These are phyloP conservation scores for Acer yangbiense DNA, from an alignment of 345 rosid genomes.

Conservation along the genomic window DNA sequence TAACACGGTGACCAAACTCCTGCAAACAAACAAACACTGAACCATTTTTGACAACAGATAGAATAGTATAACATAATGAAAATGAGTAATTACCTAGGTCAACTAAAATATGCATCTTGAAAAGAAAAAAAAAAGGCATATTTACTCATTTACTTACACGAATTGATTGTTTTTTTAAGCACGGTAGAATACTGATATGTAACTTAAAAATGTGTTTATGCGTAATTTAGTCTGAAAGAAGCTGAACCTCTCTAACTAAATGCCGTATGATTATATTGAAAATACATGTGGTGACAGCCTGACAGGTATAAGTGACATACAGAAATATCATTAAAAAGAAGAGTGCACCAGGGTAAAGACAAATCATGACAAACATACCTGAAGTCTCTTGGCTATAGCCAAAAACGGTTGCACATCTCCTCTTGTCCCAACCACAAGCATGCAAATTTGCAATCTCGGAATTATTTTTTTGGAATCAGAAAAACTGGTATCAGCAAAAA, in stretches of 20 bases:
- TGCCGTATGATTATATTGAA: constrained; percentile 1
- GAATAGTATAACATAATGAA: neutral
- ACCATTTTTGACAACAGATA: constrained; percentile 7
- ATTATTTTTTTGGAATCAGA: constrained; percentile 54
- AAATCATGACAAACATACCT: constrained; percentile 47
- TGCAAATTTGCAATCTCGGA: constrained; percentile 74
- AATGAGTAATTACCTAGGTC: neutral
- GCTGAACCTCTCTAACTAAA: constrained; percentile 2
- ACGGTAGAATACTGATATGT: neutral
- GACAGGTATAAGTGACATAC: constrained; percentile 1
- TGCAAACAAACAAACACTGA: constrained; percentile 25
- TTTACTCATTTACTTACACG: neutral
- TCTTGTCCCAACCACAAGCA: constrained; percentile 97
- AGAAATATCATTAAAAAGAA: neutral
- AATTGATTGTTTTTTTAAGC: neutral
- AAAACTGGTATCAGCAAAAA: constrained; percentile 38
- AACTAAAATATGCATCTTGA: neutral
- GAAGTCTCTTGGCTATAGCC: constrained; percentile 96
- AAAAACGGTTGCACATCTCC: constrained; percentile 98
- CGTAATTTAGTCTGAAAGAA: neutral
- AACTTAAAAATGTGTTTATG: constrained; percentile 1
- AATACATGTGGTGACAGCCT: neutral
- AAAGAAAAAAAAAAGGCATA: neutral
- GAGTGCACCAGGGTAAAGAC: neutral
- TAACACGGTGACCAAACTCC: constrained; percentile 95